Conservation (phyloP, 1,284 basidiomycete genomes). For the Pyrrhoderma noxium region DNA sequence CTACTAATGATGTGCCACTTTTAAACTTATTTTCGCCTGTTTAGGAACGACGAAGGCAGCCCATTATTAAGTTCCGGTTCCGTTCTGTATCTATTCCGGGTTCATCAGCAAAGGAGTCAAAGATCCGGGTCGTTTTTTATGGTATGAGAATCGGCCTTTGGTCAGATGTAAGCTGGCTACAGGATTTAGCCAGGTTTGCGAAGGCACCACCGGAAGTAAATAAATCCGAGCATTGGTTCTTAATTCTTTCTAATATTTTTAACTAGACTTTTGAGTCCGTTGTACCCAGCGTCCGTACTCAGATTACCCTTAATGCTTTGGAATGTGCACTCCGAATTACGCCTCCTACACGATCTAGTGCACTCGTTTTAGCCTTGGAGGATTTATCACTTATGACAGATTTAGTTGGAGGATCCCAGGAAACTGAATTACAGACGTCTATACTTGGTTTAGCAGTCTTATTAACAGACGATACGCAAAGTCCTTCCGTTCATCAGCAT, state of each 20-base stretch:
- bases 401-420: conserved; percentile 57
- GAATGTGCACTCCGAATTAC: conserved; percentile 63
- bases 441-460: conserved; percentile 44
- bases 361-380: conserved; percentile 59
- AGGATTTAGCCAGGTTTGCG: conserved; percentile 59
- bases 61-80: conserved; percentile 58
- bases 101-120: conserved; percentile 73
- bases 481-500: conserved; percentile 17
- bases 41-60: conserved; percentile 31
- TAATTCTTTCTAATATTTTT: neutral
- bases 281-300: conserved; percentile 83
- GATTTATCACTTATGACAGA: conserved; percentile 63
- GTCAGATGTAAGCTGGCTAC: conserved; percentile 58
- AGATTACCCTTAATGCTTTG: conserved; percentile 55
- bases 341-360: conserved; percentile 56
- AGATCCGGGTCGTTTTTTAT: conserved; percentile 56
- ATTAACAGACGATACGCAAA: conserved; percentile 52
- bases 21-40: neutral
- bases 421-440: conserved; percentile 45
- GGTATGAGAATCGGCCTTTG: conserved; percentile 61
- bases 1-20: conserved; percentile 32
- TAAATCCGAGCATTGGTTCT: conserved; percentile 18
- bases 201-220: conserved; percentile 86
- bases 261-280: conserved; percentile 85
- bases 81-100: conserved; percentile 58